Percentiles rank a stretch among this genome's conserved stretches.
These are phyloP conservation scores for Peniophora sp. DNA, from an alignment of 1,284 basidiomycete species.

Conservation along the genomic window DNA sequence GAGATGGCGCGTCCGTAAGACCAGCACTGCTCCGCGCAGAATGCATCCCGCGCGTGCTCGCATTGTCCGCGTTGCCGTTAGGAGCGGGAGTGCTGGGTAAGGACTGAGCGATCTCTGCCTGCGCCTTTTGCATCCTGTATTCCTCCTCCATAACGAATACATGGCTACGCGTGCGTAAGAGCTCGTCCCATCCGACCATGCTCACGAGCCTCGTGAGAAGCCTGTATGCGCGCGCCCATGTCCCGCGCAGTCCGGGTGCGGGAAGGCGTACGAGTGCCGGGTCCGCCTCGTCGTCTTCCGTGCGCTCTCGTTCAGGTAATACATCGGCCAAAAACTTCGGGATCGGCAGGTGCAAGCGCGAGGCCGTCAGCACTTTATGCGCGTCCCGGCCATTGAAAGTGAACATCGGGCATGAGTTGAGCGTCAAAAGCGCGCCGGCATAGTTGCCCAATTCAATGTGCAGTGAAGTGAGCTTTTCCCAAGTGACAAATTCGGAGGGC, in stretches of 20 bases:
- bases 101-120: conserved; percentile 43
- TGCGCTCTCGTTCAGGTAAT: conserved; percentile 61
- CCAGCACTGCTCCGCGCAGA: conserved; percentile 24
- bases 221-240: conserved; percentile 92
- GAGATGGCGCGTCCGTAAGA: conserved; percentile 16
- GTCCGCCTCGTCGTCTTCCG: conserved; percentile 89
- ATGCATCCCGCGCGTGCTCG: conserved; percentile 59
- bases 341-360: conserved; percentile 82
- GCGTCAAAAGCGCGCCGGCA: conserved; percentile 83
- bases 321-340: conserved; percentile 82
- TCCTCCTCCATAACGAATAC: conserved; percentile 99
- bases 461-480: conserved; percentile 95
- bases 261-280: conserved; percentile 89
- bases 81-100: too few relatives aligned
- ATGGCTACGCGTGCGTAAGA: conserved; percentile 85
- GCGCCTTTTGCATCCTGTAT: conserved; percentile 83
- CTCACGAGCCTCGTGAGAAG: conserved; percentile 86
- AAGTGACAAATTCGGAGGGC: conserved; percentile 96
- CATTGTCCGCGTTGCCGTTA: conserved; percentile 47
- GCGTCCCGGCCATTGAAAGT: conserved; percentile 96
- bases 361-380: conserved; percentile 80
- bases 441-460: conserved; percentile 89
- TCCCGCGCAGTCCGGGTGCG: conserved; percentile 89
- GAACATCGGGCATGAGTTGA: conserved; percentile 99
- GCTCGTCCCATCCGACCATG: conserved; percentile 97